Evolutionary conservation across 306 rosid species (phyloP), one percentile per base, ranked within the genome.

Genomic region (Lagenaria siceraria): DNA sequence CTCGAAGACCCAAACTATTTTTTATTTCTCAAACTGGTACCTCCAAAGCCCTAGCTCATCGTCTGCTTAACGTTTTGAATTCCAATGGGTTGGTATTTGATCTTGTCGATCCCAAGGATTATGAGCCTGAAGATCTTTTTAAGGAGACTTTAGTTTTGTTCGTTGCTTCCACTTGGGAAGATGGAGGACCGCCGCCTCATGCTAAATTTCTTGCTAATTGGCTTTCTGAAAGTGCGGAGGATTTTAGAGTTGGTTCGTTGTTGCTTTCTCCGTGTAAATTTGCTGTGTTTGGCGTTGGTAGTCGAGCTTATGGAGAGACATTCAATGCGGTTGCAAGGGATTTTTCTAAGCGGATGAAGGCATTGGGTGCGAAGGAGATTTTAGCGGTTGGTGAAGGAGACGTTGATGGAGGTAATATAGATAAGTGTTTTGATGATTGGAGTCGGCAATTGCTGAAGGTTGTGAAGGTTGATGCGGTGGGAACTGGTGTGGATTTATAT

Each of bases 91-190:
- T 90, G 82, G 83, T 52, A 5, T 88, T 92, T 78, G 97, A 90
- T 79, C 76, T 95, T 66, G 65, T 88, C 55, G 89, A 95, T 76
- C 78, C 88, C 17, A 60, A 78, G 24, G 79, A 61, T 81, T 95
- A 89, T 84, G 99, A 95, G 71, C 99, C 99, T 0, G 97, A 95
- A 15, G 99, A 95, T 76, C 91, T 95, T 7, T 87, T 89, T 1
- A 95, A 90, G 62, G 99, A 95, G 68, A 77, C 78, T 18, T 78
- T 89, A 8, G 83, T 92, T 22, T 76, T 95, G 60, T 66, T 95
- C 43, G 80, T 95, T 15, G 93, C 97, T 27, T 95, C 99, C 24
- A 92, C 99, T 6, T 92, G 99, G 99, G 96, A 95, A 61, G 86
- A 92, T 40, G 99, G 97, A 4, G 83, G 82, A 7, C 90, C 99